Base-by-base conservation (phyloP, 805 yeast genomes). In the Pichia nanzhaoensis region DNA sequence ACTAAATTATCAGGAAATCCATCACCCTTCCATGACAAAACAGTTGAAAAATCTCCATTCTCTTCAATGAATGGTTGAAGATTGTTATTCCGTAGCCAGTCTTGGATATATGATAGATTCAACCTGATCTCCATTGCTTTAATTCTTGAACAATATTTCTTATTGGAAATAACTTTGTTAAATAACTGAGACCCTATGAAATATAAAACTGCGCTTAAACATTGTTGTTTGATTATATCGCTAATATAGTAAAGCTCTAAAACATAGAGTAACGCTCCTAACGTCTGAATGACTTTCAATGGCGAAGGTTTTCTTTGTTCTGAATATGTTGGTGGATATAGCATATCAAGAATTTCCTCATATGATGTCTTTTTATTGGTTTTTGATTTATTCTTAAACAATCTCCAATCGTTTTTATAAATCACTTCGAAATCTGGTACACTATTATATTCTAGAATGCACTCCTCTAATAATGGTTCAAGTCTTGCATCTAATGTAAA, bases 251-350 rank as follows among this genome's bases (percentile, higher is more conserved):
- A 95, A 34, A 91, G 65, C 45, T 84, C 88, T 56, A 90, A 70
- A 3, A 93, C 91, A 56, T 90, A 88, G 37, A 88, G 73, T 43
- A 95, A 70, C 0, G 98, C 96, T 27, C 95, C 95, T 48, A 93
- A 71, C 1, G 90, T 83, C 55, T 93, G 95, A 21, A 90, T 79
- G 43, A 90, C 74, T 53, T 79, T 81, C 43, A 90, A 69, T 0
- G 99, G 99, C 0, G 97, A 87, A 3, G 96, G 96, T 58, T 79
- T 80, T 73, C 84, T 80, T 57, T 87, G 83, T 47, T 85, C 84
- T 39, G 77, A 71, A 18, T 85, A 77, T 0, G 91, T 70, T 2
- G 98, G 98, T 5, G 98, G 98, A 51, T 82, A 82, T 45, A 88
- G 67, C 76, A 81, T 84, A 44, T 78, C 74, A 37, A 82, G 67